These are phyloP conservation scores for Russula sp. DNA, from an alignment of 768 basidiomycete genomes.

Conservation along the genomic window DNA sequence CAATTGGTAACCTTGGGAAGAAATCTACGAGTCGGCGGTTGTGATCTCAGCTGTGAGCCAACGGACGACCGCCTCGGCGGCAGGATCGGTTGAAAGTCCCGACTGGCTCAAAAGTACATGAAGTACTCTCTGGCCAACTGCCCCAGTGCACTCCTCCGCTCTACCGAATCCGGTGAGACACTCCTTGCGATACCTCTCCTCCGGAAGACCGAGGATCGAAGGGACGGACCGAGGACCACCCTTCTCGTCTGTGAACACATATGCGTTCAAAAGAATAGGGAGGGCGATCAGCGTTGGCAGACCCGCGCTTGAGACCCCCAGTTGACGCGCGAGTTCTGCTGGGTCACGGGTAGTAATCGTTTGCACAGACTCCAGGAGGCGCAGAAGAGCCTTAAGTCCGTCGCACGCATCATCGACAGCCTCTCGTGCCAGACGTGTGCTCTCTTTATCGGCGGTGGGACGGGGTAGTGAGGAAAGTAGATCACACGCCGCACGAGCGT, in stretches of 20 bases:
- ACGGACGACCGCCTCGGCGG: conserved; percentile 20
- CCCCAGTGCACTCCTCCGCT: conserved; percentile 64
- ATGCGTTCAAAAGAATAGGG: conserved; percentile 55
- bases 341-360: conserved; percentile 19
- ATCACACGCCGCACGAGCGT: conserved; percentile 58
- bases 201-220: conserved; percentile 49
- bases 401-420: conserved; percentile 77
- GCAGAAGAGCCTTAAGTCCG: conserved; percentile 50
- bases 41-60: conserved; percentile 26
- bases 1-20: neutral
- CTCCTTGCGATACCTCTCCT: conserved; percentile 58
- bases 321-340: conserved; percentile 34
- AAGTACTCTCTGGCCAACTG: conserved; percentile 53
- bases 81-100: conserved; percentile 22
- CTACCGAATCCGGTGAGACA: conserved; percentile 71
- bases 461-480: conserved; percentile 56
- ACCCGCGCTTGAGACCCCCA: conserved; percentile 52
- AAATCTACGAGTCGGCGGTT: conserved; percentile 10
- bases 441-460: conserved; percentile 45
- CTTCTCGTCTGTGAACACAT: conserved; percentile 26
- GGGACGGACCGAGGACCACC: conserved; percentile 41
- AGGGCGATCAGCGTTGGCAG: conserved; percentile 72
- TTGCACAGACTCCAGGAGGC: conserved; percentile 45
- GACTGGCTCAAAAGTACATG: conserved; percentile 37
- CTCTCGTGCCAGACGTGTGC: conserved; percentile 58